These are phyloP conservation scores for Entrophospora sp. DNA, from an alignment of 192 early-diverging fungal genomes.

Conservation along the genomic window DNA sequence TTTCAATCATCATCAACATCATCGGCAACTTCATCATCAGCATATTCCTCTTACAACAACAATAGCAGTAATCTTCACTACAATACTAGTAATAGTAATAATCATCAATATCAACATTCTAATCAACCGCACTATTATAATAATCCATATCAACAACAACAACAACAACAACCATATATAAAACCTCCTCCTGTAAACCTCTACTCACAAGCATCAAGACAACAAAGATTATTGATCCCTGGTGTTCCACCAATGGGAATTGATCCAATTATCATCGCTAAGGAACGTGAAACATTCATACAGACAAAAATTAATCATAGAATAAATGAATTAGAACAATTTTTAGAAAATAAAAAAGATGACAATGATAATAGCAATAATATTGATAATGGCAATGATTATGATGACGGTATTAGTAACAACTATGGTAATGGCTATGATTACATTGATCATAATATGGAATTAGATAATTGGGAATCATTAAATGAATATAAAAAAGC, in stretches of 20 bases:
- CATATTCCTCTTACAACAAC: slow-evolving; percentile 44
- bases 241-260: slow-evolving; percentile 68
- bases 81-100: too few species aligned
- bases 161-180: too few species aligned
- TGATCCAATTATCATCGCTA: slow-evolving; percentile 64
- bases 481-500: background rate
- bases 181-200: slow-evolving; percentile 47
- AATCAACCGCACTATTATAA: too few species aligned
- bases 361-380: too few species aligned
- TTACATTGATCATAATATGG: background rate
- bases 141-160: too few species aligned
- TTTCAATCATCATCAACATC: too few species aligned
- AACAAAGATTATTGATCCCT: slow-evolving; percentile 66
- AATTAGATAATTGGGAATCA: background rate
- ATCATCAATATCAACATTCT: too few species aligned
- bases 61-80: too few species aligned
- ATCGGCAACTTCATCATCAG: slow-evolving; percentile 28
- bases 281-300: slow-evolving; percentile 70
- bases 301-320: slow-evolving; percentile 61
- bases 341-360: too few species aligned
- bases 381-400: too few species aligned
- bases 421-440: too few species aligned
- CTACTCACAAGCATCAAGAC: slow-evolving; percentile 41
- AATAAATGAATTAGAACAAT: slow-evolving; percentile 63
- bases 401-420: too few species aligned